phyloP scores from a whole-genome alignment of 2,329 filamentous ascomycete genomes.

The Talaromyces sp. region DNA sequence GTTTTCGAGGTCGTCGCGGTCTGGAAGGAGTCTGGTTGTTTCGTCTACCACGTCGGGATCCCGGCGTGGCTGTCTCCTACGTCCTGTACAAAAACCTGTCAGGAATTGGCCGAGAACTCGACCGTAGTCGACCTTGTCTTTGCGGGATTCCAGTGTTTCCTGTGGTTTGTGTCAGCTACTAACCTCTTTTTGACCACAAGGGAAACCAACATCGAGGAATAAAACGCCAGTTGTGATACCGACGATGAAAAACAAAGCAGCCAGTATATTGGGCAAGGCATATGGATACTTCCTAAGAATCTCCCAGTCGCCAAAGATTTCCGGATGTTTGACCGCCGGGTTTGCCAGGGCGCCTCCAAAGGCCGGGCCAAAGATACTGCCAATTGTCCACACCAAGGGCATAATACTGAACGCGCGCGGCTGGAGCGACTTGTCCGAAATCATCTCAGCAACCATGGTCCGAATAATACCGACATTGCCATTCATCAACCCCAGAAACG shows the following conservation, averaged over 20 bases:
- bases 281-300: constrained; percentile 78
- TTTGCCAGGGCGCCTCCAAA: constrained; percentile 84
- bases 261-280: constrained; percentile 74
- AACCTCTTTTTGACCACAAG: neutral
- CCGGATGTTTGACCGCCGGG: constrained; percentile 68
- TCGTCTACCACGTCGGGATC: constrained; percentile 20
- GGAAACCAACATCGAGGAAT: constrained; percentile 55
- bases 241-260: constrained; percentile 68
- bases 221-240: constrained; percentile 69
- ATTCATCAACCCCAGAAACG: constrained; percentile 75
- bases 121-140: constrained; percentile 67
- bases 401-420: constrained; percentile 87
- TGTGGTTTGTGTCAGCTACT: neutral
- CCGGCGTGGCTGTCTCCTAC: constrained; percentile 16
- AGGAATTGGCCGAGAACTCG: constrained; percentile 66
- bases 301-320: constrained; percentile 59
- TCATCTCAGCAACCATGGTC: constrained; percentile 86
- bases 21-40: constrained; percentile 25
- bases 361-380: constrained; percentile 79
- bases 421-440: constrained; percentile 79
- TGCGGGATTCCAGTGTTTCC: constrained; percentile 75
- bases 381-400: constrained; percentile 85
- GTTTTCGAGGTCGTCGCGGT: constrained; percentile 14
- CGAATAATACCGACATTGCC: constrained; percentile 89
- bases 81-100: constrained; percentile 32